Percentiles rank a stretch among this genome's conserved stretches.
Evolutionary conservation across 768 basidiomycete genomes (phyloP).

Genomic region (Phallus indusiatus): DNA sequence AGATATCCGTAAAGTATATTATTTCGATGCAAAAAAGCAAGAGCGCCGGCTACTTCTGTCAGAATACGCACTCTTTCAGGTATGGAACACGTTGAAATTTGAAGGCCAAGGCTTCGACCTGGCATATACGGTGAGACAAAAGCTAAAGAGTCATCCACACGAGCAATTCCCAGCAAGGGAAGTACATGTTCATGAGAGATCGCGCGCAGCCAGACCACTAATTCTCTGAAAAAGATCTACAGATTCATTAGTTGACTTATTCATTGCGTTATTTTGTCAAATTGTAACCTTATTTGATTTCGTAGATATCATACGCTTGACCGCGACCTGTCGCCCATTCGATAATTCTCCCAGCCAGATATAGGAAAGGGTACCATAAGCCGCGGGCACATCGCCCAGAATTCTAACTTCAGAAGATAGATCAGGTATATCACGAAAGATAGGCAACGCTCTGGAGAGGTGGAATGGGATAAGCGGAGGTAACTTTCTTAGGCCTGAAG

Average conservation of each 20-base stretch:
- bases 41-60: not conserved
- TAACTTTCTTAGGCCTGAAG: too few relatives aligned
- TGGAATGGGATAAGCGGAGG: too few relatives aligned
- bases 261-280: not conserved
- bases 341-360: conserved; percentile 5
- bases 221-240: not conserved
- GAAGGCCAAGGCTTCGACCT: conserved; percentile 45
- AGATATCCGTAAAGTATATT: conserved; percentile 3
- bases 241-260: not conserved
- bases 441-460: too few relatives aligned
- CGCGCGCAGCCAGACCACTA: not conserved
- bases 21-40: not conserved
- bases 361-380: not conserved
- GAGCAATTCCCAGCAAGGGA: conserved; percentile 45
- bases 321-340: not conserved
- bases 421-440: not conserved
- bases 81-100: conserved; percentile 32
- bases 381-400: not conserved
- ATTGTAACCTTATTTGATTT: too few relatives aligned
- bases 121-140: conserved; percentile 62
- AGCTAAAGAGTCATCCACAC: conserved; percentile 40
- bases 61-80: conserved; percentile 42
- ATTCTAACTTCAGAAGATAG: not conserved
- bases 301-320: not conserved
- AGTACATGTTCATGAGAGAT: conserved; percentile 31